Evolutionary conservation across 2,329 filamentous ascomycete genomes (phyloP).

Genomic region (Paramyrothecium roridum): DNA sequence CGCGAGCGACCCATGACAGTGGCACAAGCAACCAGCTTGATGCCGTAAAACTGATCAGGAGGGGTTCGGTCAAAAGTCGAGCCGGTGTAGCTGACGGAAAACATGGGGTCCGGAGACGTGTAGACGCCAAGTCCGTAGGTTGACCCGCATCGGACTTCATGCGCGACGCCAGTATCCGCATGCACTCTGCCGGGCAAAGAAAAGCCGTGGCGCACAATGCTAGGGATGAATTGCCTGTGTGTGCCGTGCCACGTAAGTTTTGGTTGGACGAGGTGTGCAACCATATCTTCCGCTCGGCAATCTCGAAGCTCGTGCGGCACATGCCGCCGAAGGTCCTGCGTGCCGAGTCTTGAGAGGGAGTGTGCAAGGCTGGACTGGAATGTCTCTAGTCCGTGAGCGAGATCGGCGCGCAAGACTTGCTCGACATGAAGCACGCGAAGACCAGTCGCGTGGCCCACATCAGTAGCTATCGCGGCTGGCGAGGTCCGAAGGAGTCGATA

Average conservation of each 20-base stretch:
- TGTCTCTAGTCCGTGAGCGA: slow-evolving; percentile 24
- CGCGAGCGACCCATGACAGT: slow-evolving; percentile 39
- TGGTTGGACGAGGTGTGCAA: slow-evolving; percentile 31
- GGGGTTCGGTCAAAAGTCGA: slow-evolving; percentile 22
- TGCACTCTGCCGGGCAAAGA: slow-evolving; percentile 23
- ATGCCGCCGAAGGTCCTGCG: slow-evolving; percentile 4
- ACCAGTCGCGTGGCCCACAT: slow-evolving; percentile 15
- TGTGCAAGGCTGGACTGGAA: slow-evolving; percentile 20
- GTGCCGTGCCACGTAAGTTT: slow-evolving; percentile 39
- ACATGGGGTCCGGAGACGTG: slow-evolving; percentile 35
- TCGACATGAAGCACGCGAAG: slow-evolving; percentile 36
- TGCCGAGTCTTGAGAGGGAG: slow-evolving; percentile 13
- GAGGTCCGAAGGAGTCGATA: slow-evolving; percentile 25
- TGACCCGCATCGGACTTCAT: slow-evolving; percentile 22
- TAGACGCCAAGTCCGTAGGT: slow-evolving; percentile 40
- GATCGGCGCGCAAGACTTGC: slow-evolving; percentile 29
- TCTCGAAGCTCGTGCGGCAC: background rate
- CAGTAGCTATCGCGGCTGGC: slow-evolving; percentile 26
- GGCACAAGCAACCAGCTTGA: slow-evolving; percentile 42
- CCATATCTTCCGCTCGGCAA: slow-evolving; percentile 21
- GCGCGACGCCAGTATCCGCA: slow-evolving; percentile 2
- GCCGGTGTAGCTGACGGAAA: slow-evolving; percentile 32
- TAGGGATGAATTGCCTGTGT: slow-evolving; percentile 27
- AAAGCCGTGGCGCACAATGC: slow-evolving; percentile 42
- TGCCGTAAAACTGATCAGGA: slow-evolving; percentile 26